Conservation (phyloP, 306 rosid species). For the Glycine soja region DNA sequence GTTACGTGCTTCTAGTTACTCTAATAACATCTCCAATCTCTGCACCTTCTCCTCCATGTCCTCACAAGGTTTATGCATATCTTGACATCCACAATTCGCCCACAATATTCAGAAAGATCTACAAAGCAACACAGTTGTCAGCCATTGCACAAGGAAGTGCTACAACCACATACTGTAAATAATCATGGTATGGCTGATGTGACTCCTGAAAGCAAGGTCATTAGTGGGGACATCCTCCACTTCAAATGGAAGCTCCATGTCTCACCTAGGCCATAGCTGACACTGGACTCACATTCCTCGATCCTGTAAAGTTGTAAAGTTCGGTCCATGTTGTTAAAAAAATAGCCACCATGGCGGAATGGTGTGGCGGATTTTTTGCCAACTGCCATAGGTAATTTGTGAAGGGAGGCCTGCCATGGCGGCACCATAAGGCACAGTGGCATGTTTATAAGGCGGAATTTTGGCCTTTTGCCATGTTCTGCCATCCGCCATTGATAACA, state of each 20-base stretch:
- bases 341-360: no score
- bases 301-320: background rate
- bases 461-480: no score
- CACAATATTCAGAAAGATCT: slow-evolving; percentile 1
- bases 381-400: no score
- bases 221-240: background rate
- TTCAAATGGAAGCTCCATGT: background rate
- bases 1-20: background rate
- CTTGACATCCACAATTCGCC: background rate
- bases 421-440: no score
- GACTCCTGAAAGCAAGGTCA: background rate
- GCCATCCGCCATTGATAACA: no score
- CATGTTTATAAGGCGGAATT: no score
- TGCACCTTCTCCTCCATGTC: background rate
- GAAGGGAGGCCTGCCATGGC: no score
- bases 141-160: background rate
- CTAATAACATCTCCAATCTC: background rate
- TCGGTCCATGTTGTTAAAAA: no score
- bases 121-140: background rate
- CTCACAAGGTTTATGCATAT: background rate
- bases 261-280: background rate
- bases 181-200: background rate
- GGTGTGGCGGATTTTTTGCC: no score
- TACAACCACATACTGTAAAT: background rate
- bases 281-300: background rate